phyloP scores from a whole-genome alignment of 2,329 filamentous ascomycete species.

The Cercospora nicotianae region DNA sequence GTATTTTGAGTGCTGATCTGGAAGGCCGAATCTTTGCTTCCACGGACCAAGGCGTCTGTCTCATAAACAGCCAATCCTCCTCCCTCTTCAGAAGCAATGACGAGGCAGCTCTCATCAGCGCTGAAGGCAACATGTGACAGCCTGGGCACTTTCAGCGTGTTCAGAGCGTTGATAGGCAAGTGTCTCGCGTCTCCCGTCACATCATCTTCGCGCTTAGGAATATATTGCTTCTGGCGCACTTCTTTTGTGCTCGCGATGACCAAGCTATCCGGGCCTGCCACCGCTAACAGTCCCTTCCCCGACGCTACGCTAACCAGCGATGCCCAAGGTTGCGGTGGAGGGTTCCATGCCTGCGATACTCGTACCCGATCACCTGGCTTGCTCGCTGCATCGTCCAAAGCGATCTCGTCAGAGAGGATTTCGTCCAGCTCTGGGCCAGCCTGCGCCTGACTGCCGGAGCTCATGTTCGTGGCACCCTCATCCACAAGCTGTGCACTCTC shows the following conservation, averaged over 20 bases:
- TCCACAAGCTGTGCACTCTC: slow-evolving; percentile 2
- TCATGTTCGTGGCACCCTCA: slow-evolving; percentile 15
- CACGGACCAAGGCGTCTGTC: slow-evolving; percentile 65
- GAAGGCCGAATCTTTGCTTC: slow-evolving; percentile 66
- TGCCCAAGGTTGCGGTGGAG: slow-evolving; percentile 71
- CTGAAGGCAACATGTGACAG: slow-evolving; percentile 90
- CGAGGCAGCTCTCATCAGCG: slow-evolving; percentile 79
- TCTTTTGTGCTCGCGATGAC: slow-evolving; percentile 74
- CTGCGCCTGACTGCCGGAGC: slow-evolving; percentile 52
- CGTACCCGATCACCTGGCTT: slow-evolving; percentile 10
- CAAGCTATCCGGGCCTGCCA: slow-evolving; percentile 78
- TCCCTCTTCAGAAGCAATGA: slow-evolving; percentile 77
- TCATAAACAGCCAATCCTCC: slow-evolving; percentile 84
- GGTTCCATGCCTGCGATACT: slow-evolving; percentile 37
- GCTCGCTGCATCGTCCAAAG: slow-evolving; percentile 71
- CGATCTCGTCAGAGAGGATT: slow-evolving; percentile 75
- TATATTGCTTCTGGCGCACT: slow-evolving; percentile 71
- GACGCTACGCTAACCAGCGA: slow-evolving; percentile 84
- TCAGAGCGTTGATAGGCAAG: slow-evolving; percentile 49
- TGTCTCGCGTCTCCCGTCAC: slow-evolving; percentile 17
- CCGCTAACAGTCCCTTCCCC: slow-evolving; percentile 76
- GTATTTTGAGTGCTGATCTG: slow-evolving; percentile 76
- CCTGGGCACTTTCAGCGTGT: slow-evolving; percentile 71
- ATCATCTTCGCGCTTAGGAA: slow-evolving; percentile 46
- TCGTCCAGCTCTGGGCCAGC: slow-evolving; percentile 60